Evolutionary conservation across 768 basidiomycete genomes (phyloP).

Genomic region (Hygrophoropsis aurantiaca): DNA sequence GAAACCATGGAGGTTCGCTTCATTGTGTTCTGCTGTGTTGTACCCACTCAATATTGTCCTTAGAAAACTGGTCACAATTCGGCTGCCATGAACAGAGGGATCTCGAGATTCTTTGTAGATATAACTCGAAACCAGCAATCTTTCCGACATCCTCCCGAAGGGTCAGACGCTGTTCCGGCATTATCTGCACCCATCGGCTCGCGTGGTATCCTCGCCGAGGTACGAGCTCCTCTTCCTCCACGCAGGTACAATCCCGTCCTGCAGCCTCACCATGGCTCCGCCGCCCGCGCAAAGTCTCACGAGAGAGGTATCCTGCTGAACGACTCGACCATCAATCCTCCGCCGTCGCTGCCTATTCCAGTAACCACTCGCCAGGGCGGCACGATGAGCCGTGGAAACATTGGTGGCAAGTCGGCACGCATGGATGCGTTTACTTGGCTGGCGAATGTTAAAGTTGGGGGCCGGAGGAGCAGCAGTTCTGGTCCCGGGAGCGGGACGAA

Average conservation of each 20-base stretch:
- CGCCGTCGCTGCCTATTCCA: constrained; percentile 3
- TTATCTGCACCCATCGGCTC: constrained; percentile 69
- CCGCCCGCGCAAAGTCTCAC: constrained; percentile 27
- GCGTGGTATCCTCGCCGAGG: constrained; percentile 69
- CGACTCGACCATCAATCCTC: constrained; percentile 8
- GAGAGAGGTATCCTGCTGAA: constrained; percentile 14
- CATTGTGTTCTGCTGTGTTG: background rate
- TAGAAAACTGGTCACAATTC: constrained; percentile 52
- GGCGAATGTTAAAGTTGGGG: constrained; percentile 67
- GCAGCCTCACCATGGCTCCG: constrained; percentile 34
- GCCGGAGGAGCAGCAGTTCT: constrained; percentile 53
- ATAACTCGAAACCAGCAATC: constrained; percentile 36
- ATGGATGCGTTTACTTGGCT: constrained; percentile 76
- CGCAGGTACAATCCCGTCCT: constrained; percentile 22
- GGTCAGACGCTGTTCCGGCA: constrained; percentile 37
- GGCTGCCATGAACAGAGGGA: constrained; percentile 29
- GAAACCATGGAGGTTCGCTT: constrained; percentile 63
- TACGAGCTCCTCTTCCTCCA: constrained; percentile 45
- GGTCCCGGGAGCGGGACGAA: constrained; percentile 50
- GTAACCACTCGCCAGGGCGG: background rate
- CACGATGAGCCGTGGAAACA: constrained; percentile 49
- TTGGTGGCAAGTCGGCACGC: constrained; percentile 49
- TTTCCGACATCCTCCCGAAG: constrained; percentile 55
- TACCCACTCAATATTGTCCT: constrained; percentile 8
- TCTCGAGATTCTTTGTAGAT: constrained; percentile 15